phyloP scores from a whole-genome alignment of 768 basidiomycete genomes.

The Lactifluus volemus region DNA sequence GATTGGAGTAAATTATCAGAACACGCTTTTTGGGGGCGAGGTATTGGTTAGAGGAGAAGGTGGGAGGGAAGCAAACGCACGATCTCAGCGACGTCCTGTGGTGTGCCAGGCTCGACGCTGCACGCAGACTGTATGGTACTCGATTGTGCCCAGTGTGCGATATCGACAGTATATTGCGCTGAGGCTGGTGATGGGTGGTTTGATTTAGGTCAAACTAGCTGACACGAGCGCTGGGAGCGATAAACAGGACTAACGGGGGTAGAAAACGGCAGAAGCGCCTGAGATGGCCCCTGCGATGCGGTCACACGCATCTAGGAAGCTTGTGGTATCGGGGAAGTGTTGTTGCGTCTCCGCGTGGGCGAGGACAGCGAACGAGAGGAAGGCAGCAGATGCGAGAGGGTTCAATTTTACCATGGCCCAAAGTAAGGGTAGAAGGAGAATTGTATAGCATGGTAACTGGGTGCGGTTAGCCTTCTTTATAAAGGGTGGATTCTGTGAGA shows the following conservation, averaged over 20 bases:
- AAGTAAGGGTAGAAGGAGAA: not conserved
- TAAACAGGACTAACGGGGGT: not conserved
- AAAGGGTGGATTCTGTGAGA: too few relatives aligned
- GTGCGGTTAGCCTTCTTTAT: too few relatives aligned
- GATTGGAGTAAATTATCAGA: not conserved
- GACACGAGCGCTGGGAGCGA: too few relatives aligned
- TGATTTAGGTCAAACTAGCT: not conserved
- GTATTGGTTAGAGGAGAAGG: too few relatives aligned
- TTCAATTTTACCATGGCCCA: not conserved
- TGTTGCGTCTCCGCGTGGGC: not conserved
- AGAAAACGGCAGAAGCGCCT: conserved; percentile 1
- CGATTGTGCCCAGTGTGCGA: conserved; percentile 8
- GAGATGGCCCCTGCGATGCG: conserved; percentile 1
- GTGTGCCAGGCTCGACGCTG: conserved; percentile 19
- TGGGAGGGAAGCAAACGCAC: conserved; percentile 5
- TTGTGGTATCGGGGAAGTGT: not conserved
- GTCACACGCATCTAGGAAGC: not conserved
- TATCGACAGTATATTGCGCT: conserved; percentile 1
- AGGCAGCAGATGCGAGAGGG: not conserved
- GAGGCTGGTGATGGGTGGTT: conserved; percentile 2
- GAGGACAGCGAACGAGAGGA: not conserved
- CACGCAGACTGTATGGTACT: conserved; percentile 14
- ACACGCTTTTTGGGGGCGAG: too few relatives aligned
- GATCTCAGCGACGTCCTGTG: conserved; percentile 15
- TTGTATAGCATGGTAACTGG: too few relatives aligned